Conservation (phyloP, 169 alveolate species). For the Cryptosporidium baileyi region DNA sequence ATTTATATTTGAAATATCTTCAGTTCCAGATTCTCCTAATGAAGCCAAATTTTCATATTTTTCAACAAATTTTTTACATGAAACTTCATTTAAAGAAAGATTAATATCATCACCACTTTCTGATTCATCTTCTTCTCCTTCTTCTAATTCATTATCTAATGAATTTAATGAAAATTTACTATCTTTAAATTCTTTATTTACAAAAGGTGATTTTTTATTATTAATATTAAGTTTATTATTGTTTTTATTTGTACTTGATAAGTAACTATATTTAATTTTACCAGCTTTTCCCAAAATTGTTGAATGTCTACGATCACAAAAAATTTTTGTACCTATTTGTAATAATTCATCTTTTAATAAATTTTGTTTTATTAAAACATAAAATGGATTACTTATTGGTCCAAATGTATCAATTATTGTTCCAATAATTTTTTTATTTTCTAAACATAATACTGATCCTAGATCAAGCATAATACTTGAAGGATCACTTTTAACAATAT, state of each 20-base stretch:
- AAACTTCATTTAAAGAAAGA: background rate
- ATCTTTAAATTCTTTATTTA: constrained; percentile 12
- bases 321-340: constrained; percentile 32
- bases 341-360: background rate
- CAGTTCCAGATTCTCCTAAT: constrained; percentile 28
- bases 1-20: background rate
- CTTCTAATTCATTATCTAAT: background rate
- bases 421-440: constrained; percentile 52
- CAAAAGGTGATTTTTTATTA: background rate
- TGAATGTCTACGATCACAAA: constrained; percentile 60
- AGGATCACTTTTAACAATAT: constrained; percentile 45
- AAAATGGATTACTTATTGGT: constrained; percentile 35
- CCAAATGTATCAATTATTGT: constrained; percentile 59
- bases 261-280: background rate
- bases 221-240: background rate
- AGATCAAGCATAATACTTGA: constrained; percentile 22
- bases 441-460: constrained; percentile 63
- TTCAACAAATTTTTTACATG: background rate
- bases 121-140: constrained; percentile 17
- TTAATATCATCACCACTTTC: constrained; percentile 45
- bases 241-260: background rate
- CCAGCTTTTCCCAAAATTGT: constrained; percentile 63
- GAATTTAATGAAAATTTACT: background rate
- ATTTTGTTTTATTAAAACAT: constrained; percentile 28
- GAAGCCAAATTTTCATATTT: constrained; percentile 23